Evolutionary conservation across 805 yeast species (phyloP).

Genomic region (Myxozyma kluyveri): DNA sequence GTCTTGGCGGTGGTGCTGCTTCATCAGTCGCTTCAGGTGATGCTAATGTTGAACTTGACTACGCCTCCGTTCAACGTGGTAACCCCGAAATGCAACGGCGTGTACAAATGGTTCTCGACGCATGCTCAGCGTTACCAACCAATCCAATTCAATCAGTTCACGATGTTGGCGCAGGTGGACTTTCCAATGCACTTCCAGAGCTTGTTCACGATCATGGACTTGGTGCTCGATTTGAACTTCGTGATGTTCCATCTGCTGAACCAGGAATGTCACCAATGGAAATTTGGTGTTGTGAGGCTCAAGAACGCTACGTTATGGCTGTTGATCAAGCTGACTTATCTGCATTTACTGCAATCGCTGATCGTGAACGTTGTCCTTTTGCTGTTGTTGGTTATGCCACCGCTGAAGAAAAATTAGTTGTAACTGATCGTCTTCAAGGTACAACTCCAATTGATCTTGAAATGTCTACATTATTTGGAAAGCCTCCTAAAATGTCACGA

Average conservation of each 20-base stretch:
- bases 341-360: conserved; percentile 73
- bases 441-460: conserved; percentile 91
- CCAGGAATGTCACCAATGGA: conserved; percentile 99
- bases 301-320: conserved; percentile 94
- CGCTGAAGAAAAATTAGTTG: conserved; percentile 72
- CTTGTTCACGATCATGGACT: conserved; percentile 94
- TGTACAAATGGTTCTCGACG: conserved; percentile 95
- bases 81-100: conserved; percentile 99
- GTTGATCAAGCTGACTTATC: conserved; percentile 76
- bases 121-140: conserved; percentile 70
- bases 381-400: conserved; percentile 97
- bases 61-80: conserved; percentile 98
- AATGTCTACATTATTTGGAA: conserved; percentile 92
- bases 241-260: conserved; percentile 86
- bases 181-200: conserved; percentile 96
- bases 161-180: conserved; percentile 99
- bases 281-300: conserved; percentile 99
- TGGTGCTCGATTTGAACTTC: conserved; percentile 89
- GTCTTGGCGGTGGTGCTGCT: conserved; percentile 99
- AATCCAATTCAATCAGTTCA: conserved; percentile 93
- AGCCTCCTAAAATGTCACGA: conserved; percentile 93
- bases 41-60: conserved; percentile 93
- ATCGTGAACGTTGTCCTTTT: conserved; percentile 92
- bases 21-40: conserved; percentile 95
- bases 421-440: conserved; percentile 74